Percentiles rank a stretch among this genome's conserved stretches.
Conservation (phyloP, 495 filamentous ascomycete genomes). For the Aspergillus hancockii region DNA sequence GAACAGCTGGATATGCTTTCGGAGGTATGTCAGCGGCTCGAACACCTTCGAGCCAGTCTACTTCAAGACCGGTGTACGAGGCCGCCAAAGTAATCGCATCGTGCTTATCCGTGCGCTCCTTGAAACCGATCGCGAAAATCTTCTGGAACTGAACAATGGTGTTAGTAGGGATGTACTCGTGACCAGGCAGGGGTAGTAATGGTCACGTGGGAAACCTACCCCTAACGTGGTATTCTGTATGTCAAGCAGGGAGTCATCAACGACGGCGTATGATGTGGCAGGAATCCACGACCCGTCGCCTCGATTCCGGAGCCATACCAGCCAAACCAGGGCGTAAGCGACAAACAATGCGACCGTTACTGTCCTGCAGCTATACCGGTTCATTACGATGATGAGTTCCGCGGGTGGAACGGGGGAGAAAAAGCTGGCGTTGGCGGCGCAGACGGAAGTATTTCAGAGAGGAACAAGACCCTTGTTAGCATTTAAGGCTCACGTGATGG, state of each 20-base stretch:
- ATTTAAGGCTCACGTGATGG: no score
- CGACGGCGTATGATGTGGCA: background rate
- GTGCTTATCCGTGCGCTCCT: constrained; percentile 53
- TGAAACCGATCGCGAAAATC: constrained; percentile 55
- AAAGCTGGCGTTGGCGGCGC: background rate
- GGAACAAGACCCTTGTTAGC: no score
- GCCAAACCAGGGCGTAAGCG: background rate
- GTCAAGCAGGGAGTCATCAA: background rate
- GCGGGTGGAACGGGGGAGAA: background rate
- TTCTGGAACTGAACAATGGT: constrained; percentile 29
- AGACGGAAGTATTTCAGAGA: background rate
- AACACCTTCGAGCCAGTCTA: constrained; percentile 52
- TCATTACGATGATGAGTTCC: background rate
- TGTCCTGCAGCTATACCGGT: background rate
- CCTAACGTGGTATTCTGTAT: background rate
- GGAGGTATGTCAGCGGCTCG: constrained; percentile 39
- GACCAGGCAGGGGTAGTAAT: background rate
- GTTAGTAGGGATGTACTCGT: background rate
- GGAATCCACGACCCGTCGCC: background rate
- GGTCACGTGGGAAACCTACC: background rate
- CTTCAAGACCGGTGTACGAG: constrained; percentile 41
- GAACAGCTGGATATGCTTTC: constrained; percentile 26
- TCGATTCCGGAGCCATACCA: background rate
- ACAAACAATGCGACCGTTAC: background rate
- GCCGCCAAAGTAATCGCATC: constrained; percentile 53